Percentiles rank a stretch among this genome's conserved stretches.
These are phyloP conservation scores for Torulaspora maleeae DNA, from an alignment of 805 yeast species.

Conservation along the genomic window DNA sequence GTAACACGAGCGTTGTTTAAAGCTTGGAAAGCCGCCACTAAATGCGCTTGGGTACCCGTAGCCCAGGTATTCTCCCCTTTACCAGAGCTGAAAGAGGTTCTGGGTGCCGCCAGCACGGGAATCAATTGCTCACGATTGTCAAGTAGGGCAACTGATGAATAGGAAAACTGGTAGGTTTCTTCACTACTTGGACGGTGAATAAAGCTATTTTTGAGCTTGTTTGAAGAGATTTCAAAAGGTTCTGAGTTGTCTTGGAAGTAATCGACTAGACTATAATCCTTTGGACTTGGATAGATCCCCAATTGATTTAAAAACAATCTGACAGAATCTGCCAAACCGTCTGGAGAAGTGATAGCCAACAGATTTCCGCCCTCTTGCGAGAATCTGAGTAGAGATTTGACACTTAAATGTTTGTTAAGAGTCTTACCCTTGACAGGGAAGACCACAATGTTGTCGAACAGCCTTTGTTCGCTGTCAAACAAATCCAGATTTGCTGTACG, in stretches of 20 bases:
- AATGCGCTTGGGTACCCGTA: slow-evolving; percentile 70
- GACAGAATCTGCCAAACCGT: slow-evolving; percentile 53
- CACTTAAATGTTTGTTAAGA: slow-evolving; percentile 39
- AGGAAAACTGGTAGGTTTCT: slow-evolving; percentile 29
- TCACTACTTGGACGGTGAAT: slow-evolving; percentile 7
- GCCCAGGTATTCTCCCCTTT: slow-evolving; percentile 62
- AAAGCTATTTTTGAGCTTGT: slow-evolving; percentile 12
- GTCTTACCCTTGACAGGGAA: slow-evolving; percentile 54
- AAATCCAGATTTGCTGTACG: slow-evolving; percentile 18
- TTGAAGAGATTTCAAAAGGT: slow-evolving; percentile 13
- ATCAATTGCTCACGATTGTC: slow-evolving; percentile 63
- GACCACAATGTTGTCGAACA: slow-evolving; percentile 53
- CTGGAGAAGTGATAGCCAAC: slow-evolving; percentile 53
- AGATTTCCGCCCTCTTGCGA: slow-evolving; percentile 69
- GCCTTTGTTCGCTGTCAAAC: slow-evolving; percentile 41
- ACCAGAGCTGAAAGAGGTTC: slow-evolving; percentile 55
- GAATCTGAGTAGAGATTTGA: slow-evolving; percentile 53
- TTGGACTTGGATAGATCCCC: slow-evolving; percentile 82
- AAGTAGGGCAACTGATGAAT: slow-evolving; percentile 65
- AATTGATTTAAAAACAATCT: slow-evolving; percentile 68
- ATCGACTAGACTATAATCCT: slow-evolving; percentile 58
- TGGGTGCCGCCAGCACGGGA: slow-evolving; percentile 65
- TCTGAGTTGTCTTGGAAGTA: slow-evolving; percentile 44
- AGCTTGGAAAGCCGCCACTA: slow-evolving; percentile 76
- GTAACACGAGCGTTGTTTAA: slow-evolving; percentile 68